A percentile compares a stretch with the other conserved stretches of the same genome.
phyloP scores from a whole-genome alignment of 805 yeast species.

The Metschnikowia matae region DNA sequence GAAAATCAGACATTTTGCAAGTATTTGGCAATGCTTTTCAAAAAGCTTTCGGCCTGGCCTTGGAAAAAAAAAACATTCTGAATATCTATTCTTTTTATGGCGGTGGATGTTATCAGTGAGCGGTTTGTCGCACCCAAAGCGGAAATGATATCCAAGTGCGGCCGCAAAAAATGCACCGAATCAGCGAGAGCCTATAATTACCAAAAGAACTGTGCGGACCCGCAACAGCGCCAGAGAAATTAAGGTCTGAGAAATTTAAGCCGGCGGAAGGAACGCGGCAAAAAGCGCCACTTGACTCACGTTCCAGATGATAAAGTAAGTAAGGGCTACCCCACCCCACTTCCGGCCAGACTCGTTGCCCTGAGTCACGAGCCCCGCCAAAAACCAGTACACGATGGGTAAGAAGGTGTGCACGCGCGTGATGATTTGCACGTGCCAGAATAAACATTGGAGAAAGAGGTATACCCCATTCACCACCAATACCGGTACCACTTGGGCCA shows the following conservation, averaged over 20 bases:
- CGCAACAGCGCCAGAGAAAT: slow-evolving; percentile 2
- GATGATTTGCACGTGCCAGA: slow-evolving; percentile 84
- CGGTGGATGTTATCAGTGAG: slow-evolving; percentile 8
- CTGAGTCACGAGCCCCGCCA: slow-evolving; percentile 44
- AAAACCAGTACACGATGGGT: slow-evolving; percentile 67
- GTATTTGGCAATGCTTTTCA: too few species aligned
- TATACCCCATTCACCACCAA: slow-evolving; percentile 41
- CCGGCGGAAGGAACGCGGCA: slow-evolving; percentile 90
- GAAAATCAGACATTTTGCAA: background rate
- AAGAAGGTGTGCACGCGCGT: slow-evolving; percentile 74
- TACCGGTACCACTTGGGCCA: slow-evolving; percentile 34
- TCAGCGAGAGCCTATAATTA: background rate
- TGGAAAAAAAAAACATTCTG: background rate
- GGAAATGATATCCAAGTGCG: slow-evolving; percentile 3
- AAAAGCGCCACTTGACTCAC: slow-evolving; percentile 67
- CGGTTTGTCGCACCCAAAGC: slow-evolving; percentile 1
- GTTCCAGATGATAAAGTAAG: slow-evolving; percentile 57
- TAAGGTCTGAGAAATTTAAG: slow-evolving; percentile 44
- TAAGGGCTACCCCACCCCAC: slow-evolving; percentile 17
- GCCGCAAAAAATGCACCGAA: slow-evolving; percentile 4
- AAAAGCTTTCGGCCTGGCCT: background rate
- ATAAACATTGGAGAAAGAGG: slow-evolving; percentile 47
- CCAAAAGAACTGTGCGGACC: background rate
- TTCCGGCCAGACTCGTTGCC: slow-evolving; percentile 7
- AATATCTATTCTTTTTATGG: slow-evolving; percentile 5